Base-by-base conservation (phyloP, 139 green algal species). In the Pseudopediastrum boryanum region DNA sequence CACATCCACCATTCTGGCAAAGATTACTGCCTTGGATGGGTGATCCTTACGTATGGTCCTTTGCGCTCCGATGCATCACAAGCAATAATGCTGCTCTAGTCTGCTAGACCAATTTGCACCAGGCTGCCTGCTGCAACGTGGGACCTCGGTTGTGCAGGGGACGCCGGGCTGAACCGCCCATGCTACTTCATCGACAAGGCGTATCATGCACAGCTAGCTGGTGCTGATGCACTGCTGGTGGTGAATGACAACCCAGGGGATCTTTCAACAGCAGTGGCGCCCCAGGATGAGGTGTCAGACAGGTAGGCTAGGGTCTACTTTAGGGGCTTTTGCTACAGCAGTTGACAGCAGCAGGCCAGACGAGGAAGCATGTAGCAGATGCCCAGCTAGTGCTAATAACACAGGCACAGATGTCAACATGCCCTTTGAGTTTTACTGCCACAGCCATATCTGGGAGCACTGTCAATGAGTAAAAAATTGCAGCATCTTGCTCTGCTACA, bases 101-200 rank as follows among this genome's bases (percentile, higher is more conserved):
- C n/a, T n/a, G n/a, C n/a, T n/a, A n/a, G n/a, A n/a, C n/a, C n/a
- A n/a, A 58, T 16, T 58, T 58, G 58, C 35, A 74, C n/a, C n/a
- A n/a, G n/a, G n/a, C n/a, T n/a, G n/a, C n/a, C n/a, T n/a, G n/a
- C n/a, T n/a, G 6, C 35, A 36, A 31, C 31, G 6, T 13, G 69
- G 7, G n/a, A 23, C 9, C 31, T 44, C 25, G 50, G 8, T n/a
- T n/a, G n/a, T 58, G 64, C 48, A 75, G 69, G 67, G n/a, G 50
- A 77, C 62, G 64, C 51, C 25, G 64, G 51, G 3, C 42, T 81
- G 43, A n/a, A 69, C 44, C 59, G 36, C 4, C 75, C 91, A 46
- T 98, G 94, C 88, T 94, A 93, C 66, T 98, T 98, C 84, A 85
- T 94, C 36, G 68, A 92, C 50, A 98, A 98, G 86, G 92, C 93